These are phyloP conservation scores for Solanum peruvianum DNA, from an alignment of 257 asterid genomes.

Conservation along the genomic window DNA sequence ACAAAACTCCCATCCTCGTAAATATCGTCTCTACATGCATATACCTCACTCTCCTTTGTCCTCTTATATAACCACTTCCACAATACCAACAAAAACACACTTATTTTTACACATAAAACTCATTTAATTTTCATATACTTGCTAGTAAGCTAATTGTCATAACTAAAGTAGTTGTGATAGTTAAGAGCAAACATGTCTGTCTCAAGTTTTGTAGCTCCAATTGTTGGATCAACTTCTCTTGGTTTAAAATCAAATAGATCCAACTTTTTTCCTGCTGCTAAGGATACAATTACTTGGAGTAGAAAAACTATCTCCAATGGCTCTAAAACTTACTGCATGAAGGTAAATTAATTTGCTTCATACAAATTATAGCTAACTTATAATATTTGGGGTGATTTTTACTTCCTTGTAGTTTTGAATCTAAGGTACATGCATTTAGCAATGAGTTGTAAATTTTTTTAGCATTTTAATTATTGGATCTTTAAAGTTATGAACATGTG, in stretches of 20 bases:
- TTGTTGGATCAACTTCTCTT: constrained; percentile 13
- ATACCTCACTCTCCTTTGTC: background rate
- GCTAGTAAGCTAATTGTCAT: background rate
- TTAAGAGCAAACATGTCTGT: constrained; percentile 17
- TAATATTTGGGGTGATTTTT: background rate
- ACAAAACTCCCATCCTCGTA: constrained; percentile 2
- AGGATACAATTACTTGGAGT: constrained; percentile 17
- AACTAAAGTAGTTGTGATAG: background rate
- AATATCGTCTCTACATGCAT: background rate
- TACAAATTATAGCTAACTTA: background rate
- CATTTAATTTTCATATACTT: background rate
- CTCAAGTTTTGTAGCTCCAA: constrained; percentile 13
- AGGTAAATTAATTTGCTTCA: constrained; percentile 6
- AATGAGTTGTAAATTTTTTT: no score
- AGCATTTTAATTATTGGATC: background rate
- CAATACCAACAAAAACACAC: background rate
- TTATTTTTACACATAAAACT: background rate
- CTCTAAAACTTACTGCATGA: constrained; percentile 33
- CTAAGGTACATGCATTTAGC: no score
- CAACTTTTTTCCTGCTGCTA: constrained; percentile 1
- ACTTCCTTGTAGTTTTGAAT: no score
- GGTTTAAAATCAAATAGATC: constrained; percentile 4
- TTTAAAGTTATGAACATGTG: background rate
- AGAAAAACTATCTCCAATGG: constrained; percentile 23
- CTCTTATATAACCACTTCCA: background rate